Conservation (phyloP, 2,329 filamentous ascomycete species). For the Zalaria sp. region DNA sequence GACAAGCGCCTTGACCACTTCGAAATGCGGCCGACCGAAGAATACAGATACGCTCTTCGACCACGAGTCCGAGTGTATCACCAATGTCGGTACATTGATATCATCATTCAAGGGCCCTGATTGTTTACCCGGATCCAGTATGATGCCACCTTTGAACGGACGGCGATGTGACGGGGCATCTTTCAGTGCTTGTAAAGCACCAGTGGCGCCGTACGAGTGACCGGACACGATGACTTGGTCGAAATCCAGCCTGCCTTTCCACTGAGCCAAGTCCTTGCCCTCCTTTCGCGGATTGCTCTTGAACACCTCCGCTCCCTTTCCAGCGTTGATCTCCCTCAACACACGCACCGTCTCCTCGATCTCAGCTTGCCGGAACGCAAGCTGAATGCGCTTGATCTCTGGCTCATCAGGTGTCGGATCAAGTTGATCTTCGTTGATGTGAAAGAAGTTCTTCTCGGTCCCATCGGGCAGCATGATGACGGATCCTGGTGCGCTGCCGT, state of each 20-base stretch:
- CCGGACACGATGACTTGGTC: conserved; percentile 43
- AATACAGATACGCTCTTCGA: conserved; percentile 42
- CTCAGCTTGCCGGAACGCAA: conserved; percentile 30
- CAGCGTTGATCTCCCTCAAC: conserved; percentile 24
- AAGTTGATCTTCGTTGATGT: conserved; percentile 21
- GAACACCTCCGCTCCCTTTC: conserved; percentile 19
- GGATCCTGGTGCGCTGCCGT: conserved; percentile 30
- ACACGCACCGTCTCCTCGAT: conserved; percentile 30
- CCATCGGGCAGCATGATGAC: conserved; percentile 23
- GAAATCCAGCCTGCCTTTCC: conserved; percentile 40
- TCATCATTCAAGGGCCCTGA: conserved; percentile 48
- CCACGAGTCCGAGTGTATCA: conserved; percentile 54
- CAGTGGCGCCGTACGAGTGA: conserved; percentile 53
- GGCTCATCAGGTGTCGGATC: conserved; percentile 8
- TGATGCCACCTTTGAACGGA: conserved; percentile 42
- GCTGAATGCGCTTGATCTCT: conserved; percentile 27
- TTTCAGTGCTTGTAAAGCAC: conserved; percentile 46
- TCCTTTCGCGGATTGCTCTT: conserved; percentile 34
- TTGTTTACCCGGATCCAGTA: conserved; percentile 52
- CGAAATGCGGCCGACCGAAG: conserved; percentile 50
- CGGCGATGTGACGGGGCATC: conserved; percentile 27
- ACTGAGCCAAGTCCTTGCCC: conserved; percentile 33
- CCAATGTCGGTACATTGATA: conserved; percentile 42
- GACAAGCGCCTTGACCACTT: conserved; percentile 45
- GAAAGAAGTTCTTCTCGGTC: conserved; percentile 20